Base-by-base conservation (phyloP, 2,329 filamentous ascomycete genomes). In the Scytalidium lignicola region DNA sequence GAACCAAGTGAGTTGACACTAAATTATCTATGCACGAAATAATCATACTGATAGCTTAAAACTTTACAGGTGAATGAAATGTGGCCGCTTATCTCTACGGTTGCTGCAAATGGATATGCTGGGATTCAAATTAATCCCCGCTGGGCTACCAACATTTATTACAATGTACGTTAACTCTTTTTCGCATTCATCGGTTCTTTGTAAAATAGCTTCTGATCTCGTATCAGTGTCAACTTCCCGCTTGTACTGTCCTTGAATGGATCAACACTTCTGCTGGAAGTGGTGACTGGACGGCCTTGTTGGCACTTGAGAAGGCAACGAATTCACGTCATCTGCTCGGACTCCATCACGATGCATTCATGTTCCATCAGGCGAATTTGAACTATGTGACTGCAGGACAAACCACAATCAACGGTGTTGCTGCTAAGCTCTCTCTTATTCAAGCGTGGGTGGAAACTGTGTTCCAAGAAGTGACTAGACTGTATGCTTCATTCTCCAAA, bases 111-210 rank as follows among this genome's bases (percentile, higher is more conserved):
- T 55, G 80, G 80, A 0, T 79, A 74, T 54, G 74, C 65, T 40
- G 80, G 80, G 1, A 68, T 82, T 39, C 72, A 72, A 50, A 71
- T 83, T 44, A 75, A 80, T 59, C 79, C 78, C 3, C 76, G 80
- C 42, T 84, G 75, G 74, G 76, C 80, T 1, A 79, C 78, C 2
- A 74, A 76, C 40, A 83, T 84, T 52, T 84, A 83, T 67, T 84
- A 80, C 70, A 82, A 84, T 66, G 56, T 55, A 42, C 29, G 56
- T n/a, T n/a, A 32, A 41, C 21, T n/a, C n/a, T n/a, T n/a, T n/a
- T n/a, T n/a, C n/a, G n/a, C n/a, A n/a, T n/a, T n/a, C n/a, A n/a
- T n/a, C n/a, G n/a, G n/a, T n/a, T n/a, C n/a, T n/a, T n/a, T n/a
- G n/a, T n/a, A n/a, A n/a, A n/a, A n/a, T n/a, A 32, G 13, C 5